These are phyloP conservation scores for Colletotrichum tropicicola DNA, from an alignment of 2,329 filamentous ascomycete species.

Conservation along the genomic window DNA sequence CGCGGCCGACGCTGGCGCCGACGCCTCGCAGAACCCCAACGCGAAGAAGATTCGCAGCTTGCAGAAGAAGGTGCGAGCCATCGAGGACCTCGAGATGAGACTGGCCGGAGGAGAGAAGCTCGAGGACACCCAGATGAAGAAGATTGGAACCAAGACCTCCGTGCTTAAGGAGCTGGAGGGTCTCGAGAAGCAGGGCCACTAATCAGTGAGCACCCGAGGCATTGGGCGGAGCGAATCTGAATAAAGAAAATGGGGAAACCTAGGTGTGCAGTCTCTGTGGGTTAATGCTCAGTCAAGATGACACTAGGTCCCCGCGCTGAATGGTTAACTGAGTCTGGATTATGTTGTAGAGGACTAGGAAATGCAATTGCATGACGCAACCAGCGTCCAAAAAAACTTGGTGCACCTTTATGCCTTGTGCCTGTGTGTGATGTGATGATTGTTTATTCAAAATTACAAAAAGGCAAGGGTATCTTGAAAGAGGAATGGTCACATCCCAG, in stretches of 20 bases:
- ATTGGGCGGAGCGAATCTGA: not conserved
- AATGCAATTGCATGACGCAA: conserved; percentile 8
- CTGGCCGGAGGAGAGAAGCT: conserved; percentile 94
- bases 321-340: conserved; percentile 10
- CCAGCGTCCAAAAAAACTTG: no score
- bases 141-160: conserved; percentile 87
- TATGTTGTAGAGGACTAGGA: not conserved
- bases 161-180: conserved; percentile 85
- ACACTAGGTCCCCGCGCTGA: not conserved
- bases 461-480: not conserved
- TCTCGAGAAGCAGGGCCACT: conserved; percentile 46
- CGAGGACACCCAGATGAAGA: conserved; percentile 98
- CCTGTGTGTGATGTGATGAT: not conserved
- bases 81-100: conserved; percentile 98
- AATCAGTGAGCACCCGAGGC: not conserved
- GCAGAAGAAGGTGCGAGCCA: conserved; percentile 96
- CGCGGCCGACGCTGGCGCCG: conserved; percentile 42
- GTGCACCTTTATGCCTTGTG: no score
- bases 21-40: conserved; percentile 70
- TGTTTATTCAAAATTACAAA: not conserved
- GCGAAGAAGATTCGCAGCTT: conserved; percentile 95
- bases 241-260: not conserved
- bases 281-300: not conserved
- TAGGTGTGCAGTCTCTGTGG: not conserved
- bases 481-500: not conserved